Evolutionary conservation across 2,329 filamentous ascomycete species (phyloP), one percentile per base, ranked within the genome.

Genomic region (Tolypocladium cylindrosporum): DNA sequence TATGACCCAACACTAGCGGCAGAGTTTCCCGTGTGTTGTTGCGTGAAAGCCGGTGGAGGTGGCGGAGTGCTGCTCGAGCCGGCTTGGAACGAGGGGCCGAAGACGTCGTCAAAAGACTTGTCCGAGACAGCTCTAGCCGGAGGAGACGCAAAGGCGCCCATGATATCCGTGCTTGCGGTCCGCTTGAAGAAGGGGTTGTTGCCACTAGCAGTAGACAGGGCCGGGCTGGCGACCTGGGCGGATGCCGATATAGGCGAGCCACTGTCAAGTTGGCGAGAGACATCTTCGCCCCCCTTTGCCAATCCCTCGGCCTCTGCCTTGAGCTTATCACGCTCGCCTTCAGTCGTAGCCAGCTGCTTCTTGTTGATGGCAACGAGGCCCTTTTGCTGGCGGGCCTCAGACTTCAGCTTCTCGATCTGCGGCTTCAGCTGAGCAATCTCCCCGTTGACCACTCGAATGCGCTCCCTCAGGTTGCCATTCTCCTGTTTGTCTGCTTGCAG

Each of bases 301-400:
- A 87, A 80, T 55, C 84, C 85, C 59, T 86, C 86, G 51, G 88
- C 87, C 71, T 97, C 93, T 1, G 79, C 77, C 75, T 91, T 92
- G 43, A 96, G 78, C 77, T 90, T 93, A 60, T 97, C 93, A 39
- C 90, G 84, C 71, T 97, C 93, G 54, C 83, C 84, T 72, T 99
- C 94, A 58, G 88, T 90, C 1, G 92, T 97, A 41, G 88, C 84
- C 60, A 97, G 78, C 74, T 99, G 94, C 77, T 99, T 99, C 80
- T 95, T 97, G 76, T 97, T 97, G 75, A 99, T 99, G 50, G 94
- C 92, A 37, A 96, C 93, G 63, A 97, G 80, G 21, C 94, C 94
- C 76, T 96, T 97, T 69, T 97, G 92, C 72, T 97, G 94, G 48
- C 94, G 86, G 34, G 91, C 91, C 65, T 97, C 91, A 14, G 88